These are phyloP conservation scores for Trichoderma semiorbis DNA, from an alignment of 2,329 filamentous ascomycete species.

Conservation along the genomic window DNA sequence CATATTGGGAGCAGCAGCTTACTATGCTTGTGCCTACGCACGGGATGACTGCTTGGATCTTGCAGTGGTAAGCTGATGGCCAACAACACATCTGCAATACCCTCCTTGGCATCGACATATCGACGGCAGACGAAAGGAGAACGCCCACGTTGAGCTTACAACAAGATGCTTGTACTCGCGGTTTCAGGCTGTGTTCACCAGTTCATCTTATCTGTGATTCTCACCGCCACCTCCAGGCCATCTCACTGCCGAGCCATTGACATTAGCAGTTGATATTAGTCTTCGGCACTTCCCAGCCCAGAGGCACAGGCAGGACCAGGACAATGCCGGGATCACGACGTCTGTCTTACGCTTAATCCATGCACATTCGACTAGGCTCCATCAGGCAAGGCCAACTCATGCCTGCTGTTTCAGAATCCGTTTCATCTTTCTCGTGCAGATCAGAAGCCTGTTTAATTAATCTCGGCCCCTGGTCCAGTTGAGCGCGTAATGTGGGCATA, in stretches of 20 bases:
- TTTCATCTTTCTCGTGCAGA: conserved; percentile 9
- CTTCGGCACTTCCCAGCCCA: not conserved
- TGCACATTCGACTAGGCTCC: not conserved
- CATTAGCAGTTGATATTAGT: not conserved
- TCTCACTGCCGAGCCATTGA: not conserved
- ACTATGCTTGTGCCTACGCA: not conserved
- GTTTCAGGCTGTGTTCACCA: not conserved
- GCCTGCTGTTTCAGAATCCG: conserved; percentile 13
- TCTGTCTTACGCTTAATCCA: not conserved
- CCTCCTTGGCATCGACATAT: not conserved
- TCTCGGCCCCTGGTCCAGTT: not conserved
- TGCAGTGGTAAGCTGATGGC: not conserved
- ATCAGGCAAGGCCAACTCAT: not conserved
- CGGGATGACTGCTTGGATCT: not conserved
- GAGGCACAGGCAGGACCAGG: not conserved
- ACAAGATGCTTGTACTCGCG: not conserved
- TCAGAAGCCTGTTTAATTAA: conserved; percentile 4
- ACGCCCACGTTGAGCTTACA: not conserved
- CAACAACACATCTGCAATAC: not conserved
- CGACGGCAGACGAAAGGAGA: no score
- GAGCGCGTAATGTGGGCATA: not conserved
- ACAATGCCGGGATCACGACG: not conserved
- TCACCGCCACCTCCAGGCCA: not conserved
- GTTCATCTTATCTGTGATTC: not conserved
- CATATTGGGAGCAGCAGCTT: not conserved